Percentiles rank a stretch among this genome's conserved stretches.
phyloP scores from a whole-genome alignment of 805 yeast species.

The Maudiozyma barnettii region DNA sequence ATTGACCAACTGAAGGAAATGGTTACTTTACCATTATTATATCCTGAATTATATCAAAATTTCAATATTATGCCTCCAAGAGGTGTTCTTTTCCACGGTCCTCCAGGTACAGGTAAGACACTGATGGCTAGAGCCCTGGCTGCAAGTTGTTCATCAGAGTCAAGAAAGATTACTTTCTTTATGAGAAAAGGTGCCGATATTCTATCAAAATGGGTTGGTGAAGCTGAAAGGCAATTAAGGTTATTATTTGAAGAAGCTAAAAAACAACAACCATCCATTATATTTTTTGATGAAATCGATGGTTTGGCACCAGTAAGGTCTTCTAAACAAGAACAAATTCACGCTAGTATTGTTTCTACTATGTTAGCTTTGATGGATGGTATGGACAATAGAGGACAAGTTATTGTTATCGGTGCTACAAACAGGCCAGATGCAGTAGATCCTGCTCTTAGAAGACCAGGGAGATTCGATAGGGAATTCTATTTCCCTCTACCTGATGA shows the following conservation, averaged over 20 bases:
- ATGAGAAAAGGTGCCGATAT: slow-evolving; percentile 99
- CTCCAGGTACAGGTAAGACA: slow-evolving; percentile 98
- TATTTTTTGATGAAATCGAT: slow-evolving; percentile 95
- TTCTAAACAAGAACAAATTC: slow-evolving; percentile 96
- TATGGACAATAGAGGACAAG: slow-evolving; percentile 97
- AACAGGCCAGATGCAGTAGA: slow-evolving; percentile 97
- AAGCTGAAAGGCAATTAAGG: slow-evolving; percentile 90
- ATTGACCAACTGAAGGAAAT: slow-evolving; percentile 90
- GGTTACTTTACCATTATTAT: slow-evolving; percentile 86
- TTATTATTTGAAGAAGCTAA: slow-evolving; percentile 91
- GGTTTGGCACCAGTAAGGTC: slow-evolving; percentile 97
- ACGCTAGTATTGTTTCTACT: slow-evolving; percentile 94
- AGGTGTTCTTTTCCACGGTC: slow-evolving; percentile 96
- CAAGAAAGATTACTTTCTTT: slow-evolving; percentile 83
- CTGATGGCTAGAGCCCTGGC: slow-evolving; percentile 96
- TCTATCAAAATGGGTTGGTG: slow-evolving; percentile 97
- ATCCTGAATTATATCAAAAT: slow-evolving; percentile 86
- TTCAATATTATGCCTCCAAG: slow-evolving; percentile 93
- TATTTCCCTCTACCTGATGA: slow-evolving; percentile 88
- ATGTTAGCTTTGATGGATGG: slow-evolving; percentile 96
- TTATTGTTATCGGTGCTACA: slow-evolving; percentile 95
- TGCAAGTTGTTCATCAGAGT: slow-evolving; percentile 81
- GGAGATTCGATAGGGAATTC: slow-evolving; percentile 93
- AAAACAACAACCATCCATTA: slow-evolving; percentile 90
- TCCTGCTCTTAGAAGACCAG: slow-evolving; percentile 94